Percentiles rank a stretch among this genome's conserved stretches.
These are phyloP conservation scores for Nakaseomyces delphensis DNA, from an alignment of 1,139 yeast species.

Conservation along the genomic window DNA sequence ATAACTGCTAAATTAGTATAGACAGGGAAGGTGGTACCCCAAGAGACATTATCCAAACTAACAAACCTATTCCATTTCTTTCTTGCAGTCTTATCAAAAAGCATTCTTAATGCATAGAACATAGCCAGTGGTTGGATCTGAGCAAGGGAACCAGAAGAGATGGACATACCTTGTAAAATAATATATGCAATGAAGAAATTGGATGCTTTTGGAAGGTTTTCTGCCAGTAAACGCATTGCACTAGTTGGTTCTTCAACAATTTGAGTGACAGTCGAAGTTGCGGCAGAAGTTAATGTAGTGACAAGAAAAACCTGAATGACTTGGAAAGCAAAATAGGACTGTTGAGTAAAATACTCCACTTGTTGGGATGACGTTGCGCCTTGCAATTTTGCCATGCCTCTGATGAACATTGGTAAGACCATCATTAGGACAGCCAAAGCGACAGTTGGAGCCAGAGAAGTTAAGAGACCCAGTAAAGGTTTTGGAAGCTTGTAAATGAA, in stretches of 20 bases:
- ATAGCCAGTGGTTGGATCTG: slow-evolving; percentile 42
- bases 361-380: slow-evolving; percentile 67
- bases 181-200: slow-evolving; percentile 61
- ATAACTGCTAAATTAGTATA: slow-evolving; percentile 65
- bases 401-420: slow-evolving; percentile 70
- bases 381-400: slow-evolving; percentile 56
- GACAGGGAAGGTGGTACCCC: slow-evolving; percentile 74
- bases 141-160: slow-evolving; percentile 56
- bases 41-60: slow-evolving; percentile 40
- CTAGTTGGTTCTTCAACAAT: slow-evolving; percentile 44
- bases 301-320: slow-evolving; percentile 79
- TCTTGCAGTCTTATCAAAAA: slow-evolving; percentile 59
- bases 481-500: slow-evolving; percentile 57
- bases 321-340: slow-evolving; percentile 82
- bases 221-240: slow-evolving; percentile 50
- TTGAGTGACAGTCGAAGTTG: slow-evolving; percentile 59
- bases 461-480: slow-evolving; percentile 51
- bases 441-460: slow-evolving; percentile 67
- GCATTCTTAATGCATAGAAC: slow-evolving; percentile 33
- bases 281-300: slow-evolving; percentile 72
- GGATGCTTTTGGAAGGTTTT: slow-evolving; percentile 62
- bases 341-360: slow-evolving; percentile 73
- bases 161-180: slow-evolving; percentile 55
- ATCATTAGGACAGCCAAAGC: slow-evolving; percentile 61
- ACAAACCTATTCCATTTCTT: slow-evolving; percentile 48